These are phyloP conservation scores for Scutellaria galericulata DNA, from an alignment of 257 asterid genomes.

Conservation along the genomic window DNA sequence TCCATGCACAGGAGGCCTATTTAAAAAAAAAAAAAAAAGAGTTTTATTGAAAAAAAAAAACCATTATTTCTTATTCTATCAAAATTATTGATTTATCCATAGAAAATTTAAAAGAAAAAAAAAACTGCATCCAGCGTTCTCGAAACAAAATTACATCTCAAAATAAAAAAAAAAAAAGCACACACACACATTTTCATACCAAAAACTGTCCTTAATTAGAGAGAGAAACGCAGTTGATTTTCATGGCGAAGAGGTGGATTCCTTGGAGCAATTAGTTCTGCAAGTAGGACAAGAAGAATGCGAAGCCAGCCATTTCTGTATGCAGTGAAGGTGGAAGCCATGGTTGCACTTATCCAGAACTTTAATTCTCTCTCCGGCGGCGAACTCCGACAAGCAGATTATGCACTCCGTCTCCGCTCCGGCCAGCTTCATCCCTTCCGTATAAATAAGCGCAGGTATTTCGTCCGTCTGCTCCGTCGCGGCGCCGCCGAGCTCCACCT, in stretches of 20 bases:
- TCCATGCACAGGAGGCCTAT: too few relatives aligned
- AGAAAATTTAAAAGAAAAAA: too few relatives aligned
- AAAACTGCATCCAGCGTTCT: too few relatives aligned
- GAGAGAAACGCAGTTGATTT: background rate
- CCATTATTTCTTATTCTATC: too few relatives aligned
- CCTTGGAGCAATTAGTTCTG: slow-evolving; percentile 44
- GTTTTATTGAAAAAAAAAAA: too few relatives aligned
- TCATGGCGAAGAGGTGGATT: slow-evolving; percentile 38
- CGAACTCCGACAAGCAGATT: slow-evolving; percentile 61
- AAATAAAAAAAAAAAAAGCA: background rate
- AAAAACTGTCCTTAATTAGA: background rate
- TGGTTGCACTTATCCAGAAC: slow-evolving; percentile 58
- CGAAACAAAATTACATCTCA: too few relatives aligned
- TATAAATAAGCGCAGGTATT: slow-evolving; percentile 33
- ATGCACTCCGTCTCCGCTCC: slow-evolving; percentile 58
- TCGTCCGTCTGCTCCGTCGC: slow-evolving; percentile 34
- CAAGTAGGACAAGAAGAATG: slow-evolving; percentile 67
- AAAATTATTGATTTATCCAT: too few relatives aligned
- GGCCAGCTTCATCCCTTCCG: slow-evolving; percentile 51
- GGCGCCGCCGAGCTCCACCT: slow-evolving; percentile 31
- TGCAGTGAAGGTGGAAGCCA: slow-evolving; percentile 58
- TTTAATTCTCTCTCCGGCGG: slow-evolving; percentile 50
- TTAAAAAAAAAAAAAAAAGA: too few relatives aligned
- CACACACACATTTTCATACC: background rate
- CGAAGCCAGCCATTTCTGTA: slow-evolving; percentile 54